Percentiles rank a stretch among this genome's conserved stretches.
Evolutionary conservation across 306 rosid genomes (phyloP).

Genomic region (Citrullus colocynthis): DNA sequence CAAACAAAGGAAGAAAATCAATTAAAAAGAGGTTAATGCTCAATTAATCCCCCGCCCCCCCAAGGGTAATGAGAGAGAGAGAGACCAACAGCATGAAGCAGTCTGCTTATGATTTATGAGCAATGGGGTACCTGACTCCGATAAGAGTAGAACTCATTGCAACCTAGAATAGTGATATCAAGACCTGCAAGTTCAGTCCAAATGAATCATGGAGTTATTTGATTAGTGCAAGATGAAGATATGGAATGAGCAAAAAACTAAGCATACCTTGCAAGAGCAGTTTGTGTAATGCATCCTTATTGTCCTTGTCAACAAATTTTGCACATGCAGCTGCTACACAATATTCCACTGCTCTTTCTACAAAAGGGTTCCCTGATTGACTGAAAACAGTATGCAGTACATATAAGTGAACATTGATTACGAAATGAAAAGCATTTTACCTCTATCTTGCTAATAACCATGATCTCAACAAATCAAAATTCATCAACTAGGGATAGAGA

Average conservation of each 20-base stretch:
- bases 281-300: slow-evolving; percentile 43
- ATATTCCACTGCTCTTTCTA: slow-evolving; percentile 82
- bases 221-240: slow-evolving; percentile 6
- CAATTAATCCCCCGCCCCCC: not conserved
- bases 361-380: slow-evolving; percentile 74
- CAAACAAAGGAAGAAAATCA: not conserved
- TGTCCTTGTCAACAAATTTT: slow-evolving; percentile 41
- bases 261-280: slow-evolving; percentile 61
- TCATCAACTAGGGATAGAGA: not conserved
- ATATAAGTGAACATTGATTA: slow-evolving; percentile 3
- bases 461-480: not conserved
- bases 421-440: not conserved
- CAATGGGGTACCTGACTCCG: slow-evolving; percentile 56
- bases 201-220: slow-evolving; percentile 16
- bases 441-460: not conserved
- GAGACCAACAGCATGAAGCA: not conserved
- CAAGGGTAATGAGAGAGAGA: not conserved
- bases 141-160: slow-evolving; percentile 85
- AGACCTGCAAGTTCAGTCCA: slow-evolving; percentile 53
- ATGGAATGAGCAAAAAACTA: not conserved
- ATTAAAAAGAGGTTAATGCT: not conserved
- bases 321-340: slow-evolving; percentile 82
- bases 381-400: slow-evolving; percentile 39
- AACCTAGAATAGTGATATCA: slow-evolving; percentile 81
- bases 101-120: not conserved